Evolutionary conservation across 2,329 filamentous ascomycete species (phyloP).

Genomic region (Pseudopyrenochaeta lycopersici): DNA sequence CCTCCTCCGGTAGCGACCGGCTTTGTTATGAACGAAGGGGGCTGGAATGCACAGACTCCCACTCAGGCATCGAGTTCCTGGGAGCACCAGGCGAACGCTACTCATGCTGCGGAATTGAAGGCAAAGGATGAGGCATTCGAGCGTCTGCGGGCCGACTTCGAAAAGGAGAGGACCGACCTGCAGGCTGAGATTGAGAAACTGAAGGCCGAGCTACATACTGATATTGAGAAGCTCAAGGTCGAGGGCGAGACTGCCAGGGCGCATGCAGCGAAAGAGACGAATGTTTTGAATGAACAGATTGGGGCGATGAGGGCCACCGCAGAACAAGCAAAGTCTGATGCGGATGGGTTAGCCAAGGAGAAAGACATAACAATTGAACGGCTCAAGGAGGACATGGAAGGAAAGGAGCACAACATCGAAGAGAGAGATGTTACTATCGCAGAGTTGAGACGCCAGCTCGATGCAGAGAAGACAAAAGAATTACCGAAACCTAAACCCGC

Average conservation of each 20-base stretch:
- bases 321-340: conserved; percentile 30
- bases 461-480: conserved; percentile 36
- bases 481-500: conserved; percentile 31
- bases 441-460: conserved; percentile 32
- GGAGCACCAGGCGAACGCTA: conserved; percentile 6
- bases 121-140: conserved; percentile 40
- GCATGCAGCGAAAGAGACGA: conserved; percentile 27
- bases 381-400: conserved; percentile 45
- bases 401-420: conserved; percentile 43
- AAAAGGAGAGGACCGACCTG: conserved; percentile 25
- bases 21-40: conserved; percentile 20
- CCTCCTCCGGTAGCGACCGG: conserved; percentile 14
- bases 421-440: conserved; percentile 35
- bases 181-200: conserved; percentile 20
- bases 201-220: conserved; percentile 10
- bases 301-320: conserved; percentile 25
- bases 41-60: conserved; percentile 17
- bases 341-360: conserved; percentile 34
- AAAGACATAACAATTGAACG: conserved; percentile 40
- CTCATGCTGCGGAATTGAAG: conserved; percentile 35
- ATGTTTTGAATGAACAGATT: conserved; percentile 28
- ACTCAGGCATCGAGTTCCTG: conserved; percentile 15
- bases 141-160: conserved; percentile 28
- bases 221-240: conserved; percentile 19
- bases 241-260: conserved; percentile 23